phyloP scores from a whole-genome alignment of 176 grass and related monocot genomes.

The Lolium perenne region DNA sequence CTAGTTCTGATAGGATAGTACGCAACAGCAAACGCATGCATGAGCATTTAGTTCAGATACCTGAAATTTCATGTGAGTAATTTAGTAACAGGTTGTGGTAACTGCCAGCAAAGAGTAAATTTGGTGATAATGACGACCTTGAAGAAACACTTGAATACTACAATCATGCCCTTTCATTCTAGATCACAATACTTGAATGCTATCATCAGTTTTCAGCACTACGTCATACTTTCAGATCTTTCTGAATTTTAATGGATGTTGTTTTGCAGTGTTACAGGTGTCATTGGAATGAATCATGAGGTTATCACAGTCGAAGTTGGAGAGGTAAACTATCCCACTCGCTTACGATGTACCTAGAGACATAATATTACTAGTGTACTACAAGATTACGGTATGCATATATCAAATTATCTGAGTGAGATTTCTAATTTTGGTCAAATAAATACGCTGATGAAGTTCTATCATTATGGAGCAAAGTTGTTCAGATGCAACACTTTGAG shows the following conservation, averaged over 20 bases:
- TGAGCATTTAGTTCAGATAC: no score
- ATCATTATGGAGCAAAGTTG: no score
- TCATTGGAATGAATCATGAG: conserved; percentile 62
- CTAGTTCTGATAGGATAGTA: not conserved
- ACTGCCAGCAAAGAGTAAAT: not conserved
- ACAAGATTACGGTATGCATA: not conserved
- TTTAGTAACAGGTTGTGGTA: no score
- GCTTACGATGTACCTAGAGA: not conserved
- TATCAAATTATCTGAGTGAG: conserved; percentile 1
- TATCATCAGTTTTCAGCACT: not conserved
- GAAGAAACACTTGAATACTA: no score
- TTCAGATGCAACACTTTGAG: no score
- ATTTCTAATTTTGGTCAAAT: not conserved
- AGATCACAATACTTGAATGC: not conserved
- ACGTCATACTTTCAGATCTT: not conserved
- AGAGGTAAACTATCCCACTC: conserved; percentile 56
- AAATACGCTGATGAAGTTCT: not conserved
- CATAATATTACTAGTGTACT: not conserved
- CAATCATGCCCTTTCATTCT: not conserved
- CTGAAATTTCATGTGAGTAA: no score
- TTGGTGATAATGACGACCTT: not conserved
- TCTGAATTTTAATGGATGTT: not conserved
- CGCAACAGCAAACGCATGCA: not conserved
- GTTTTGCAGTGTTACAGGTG: conserved; percentile 50
- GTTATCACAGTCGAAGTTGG: conserved; percentile 80